A percentile compares a stretch with the other conserved stretches of the same genome.
These are phyloP conservation scores for Suillus plorans DNA, from an alignment of 768 basidiomycete species.

Conservation along the genomic window DNA sequence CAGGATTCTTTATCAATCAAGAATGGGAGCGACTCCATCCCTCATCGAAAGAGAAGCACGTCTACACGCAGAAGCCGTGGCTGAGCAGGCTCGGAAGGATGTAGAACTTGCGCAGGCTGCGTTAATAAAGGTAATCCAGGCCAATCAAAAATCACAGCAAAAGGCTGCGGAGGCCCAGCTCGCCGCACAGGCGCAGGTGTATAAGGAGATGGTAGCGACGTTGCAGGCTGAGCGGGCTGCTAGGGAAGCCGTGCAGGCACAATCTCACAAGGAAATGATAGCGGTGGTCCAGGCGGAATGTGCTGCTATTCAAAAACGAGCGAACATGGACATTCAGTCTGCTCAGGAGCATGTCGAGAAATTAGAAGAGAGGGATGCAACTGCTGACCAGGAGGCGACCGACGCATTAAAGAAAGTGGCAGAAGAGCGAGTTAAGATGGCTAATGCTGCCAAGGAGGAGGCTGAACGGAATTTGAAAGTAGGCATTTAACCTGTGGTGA, in stretches of 20 bases:
- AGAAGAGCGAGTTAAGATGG: constrained; percentile 7
- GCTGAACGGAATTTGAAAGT: constrained; percentile 13
- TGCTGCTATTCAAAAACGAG: constrained; percentile 7
- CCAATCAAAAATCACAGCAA: neutral
- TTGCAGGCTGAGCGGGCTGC: neutral
- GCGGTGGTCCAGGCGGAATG: neutral
- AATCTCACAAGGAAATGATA: too few relatives aligned
- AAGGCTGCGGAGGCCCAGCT: neutral
- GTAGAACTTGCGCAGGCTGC: neutral
- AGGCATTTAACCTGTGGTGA: constrained; percentile 27
- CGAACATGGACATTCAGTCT: neutral
- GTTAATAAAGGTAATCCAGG: too few relatives aligned
- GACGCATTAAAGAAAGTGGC: constrained; percentile 14
- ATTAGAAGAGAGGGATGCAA: constrained; percentile 2
- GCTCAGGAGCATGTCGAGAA: constrained; percentile 10
- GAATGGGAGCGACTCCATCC: neutral
- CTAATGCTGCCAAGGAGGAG: constrained; percentile 1
- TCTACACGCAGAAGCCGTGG: constrained; percentile 4
- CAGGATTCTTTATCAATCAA: neutral
- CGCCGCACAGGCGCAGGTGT: neutral
- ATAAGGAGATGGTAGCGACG: neutral
- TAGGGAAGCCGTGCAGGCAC: too few relatives aligned
- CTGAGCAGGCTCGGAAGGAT: constrained; percentile 3
- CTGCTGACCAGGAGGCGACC: constrained; percentile 5
- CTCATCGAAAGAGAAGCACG: neutral